Evolutionary conservation across 2,329 filamentous ascomycete genomes (phyloP).

Genomic region (Periconia digitata): DNA sequence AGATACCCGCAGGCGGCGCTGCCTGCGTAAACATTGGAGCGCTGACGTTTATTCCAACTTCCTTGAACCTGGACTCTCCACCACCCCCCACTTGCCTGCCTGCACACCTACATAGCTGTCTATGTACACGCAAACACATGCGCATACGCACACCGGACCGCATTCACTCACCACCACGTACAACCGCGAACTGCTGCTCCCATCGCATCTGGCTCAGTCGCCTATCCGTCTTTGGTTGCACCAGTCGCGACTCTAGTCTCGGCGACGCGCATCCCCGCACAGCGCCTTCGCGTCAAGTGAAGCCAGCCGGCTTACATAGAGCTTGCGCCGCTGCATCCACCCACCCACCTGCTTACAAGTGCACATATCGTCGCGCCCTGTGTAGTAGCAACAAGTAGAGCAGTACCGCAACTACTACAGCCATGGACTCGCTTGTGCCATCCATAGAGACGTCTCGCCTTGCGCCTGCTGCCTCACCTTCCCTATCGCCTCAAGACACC

Average conservation of each 20-base stretch:
- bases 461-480: slow-evolving; percentile 22
- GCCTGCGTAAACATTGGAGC: too few relatives aligned
- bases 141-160: too few relatives aligned
- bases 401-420: neutral
- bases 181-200: neutral
- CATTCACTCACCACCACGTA: neutral
- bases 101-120: too few relatives aligned
- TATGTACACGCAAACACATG: too few relatives aligned
- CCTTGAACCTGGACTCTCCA: too few relatives aligned
- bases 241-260: slow-evolving; percentile 5
- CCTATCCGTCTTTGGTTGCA: slow-evolving; percentile 9
- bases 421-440: slow-evolving; percentile 34
- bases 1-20: too few relatives aligned
- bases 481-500: slow-evolving; percentile 16
- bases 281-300: slow-evolving; percentile 16
- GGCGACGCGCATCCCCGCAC: slow-evolving; percentile 19
- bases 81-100: too few relatives aligned
- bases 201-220: slow-evolving; percentile 11
- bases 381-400: slow-evolving; percentile 14
- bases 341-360: neutral
- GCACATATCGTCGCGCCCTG: slow-evolving; percentile 4
- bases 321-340: neutral
- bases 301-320: neutral
- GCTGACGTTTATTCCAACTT: too few relatives aligned
- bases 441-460: slow-evolving; percentile 33